Evolutionary conservation across 176 grass and related monocot genomes (phyloP), one percentile per base, ranked within the genome.

Genomic region (Cymbopogon citratus): DNA sequence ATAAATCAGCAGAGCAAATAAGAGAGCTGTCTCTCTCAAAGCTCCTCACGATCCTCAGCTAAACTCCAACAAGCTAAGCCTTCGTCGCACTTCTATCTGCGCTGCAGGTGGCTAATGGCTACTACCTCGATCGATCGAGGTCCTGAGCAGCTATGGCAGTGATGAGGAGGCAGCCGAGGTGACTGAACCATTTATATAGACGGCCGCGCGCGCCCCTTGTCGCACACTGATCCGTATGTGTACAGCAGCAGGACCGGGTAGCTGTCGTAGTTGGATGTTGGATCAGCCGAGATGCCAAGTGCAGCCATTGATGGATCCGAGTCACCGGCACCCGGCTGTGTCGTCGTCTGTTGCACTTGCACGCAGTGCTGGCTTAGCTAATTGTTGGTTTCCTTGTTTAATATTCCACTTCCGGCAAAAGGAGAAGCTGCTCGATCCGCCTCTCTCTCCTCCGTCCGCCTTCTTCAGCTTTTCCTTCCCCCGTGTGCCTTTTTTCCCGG

Each of bases 131-230:
- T 25, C 10, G 24, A 49, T 16, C 46, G 46, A 56, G 63, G 15
- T 78, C 79, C 78, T 39, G 25, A 34, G 21, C 31, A 12, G 36
- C 78, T 52, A 39, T 73, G 79, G 89, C 12, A 77, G 71, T 74
- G 74, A 80, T 74, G 74, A 80, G 77, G 80, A 94, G 57, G 82
- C 64, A 67, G 24, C 85, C 85, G 87, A 85, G 77, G 56, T 85
- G 77, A 71, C 34, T 19, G 29, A 19, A 43, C 35, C 69, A 10
- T 46, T 92, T 95, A 94, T 95, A 95, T 92, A 92, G 90, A 46
- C 60, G 31, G 31, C 31, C 31, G 31, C 2, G 2, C 3, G 63
- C 39, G 9, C 23, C 12, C 51, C 40, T 2, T 9, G 6, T 29
- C 21, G 23, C 63, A 23, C 71, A 74, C 71, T 74, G 71, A 19